These are phyloP conservation scores for Puccinia triticina DNA, from an alignment of 1,284 basidiomycete species.

Conservation along the genomic window DNA sequence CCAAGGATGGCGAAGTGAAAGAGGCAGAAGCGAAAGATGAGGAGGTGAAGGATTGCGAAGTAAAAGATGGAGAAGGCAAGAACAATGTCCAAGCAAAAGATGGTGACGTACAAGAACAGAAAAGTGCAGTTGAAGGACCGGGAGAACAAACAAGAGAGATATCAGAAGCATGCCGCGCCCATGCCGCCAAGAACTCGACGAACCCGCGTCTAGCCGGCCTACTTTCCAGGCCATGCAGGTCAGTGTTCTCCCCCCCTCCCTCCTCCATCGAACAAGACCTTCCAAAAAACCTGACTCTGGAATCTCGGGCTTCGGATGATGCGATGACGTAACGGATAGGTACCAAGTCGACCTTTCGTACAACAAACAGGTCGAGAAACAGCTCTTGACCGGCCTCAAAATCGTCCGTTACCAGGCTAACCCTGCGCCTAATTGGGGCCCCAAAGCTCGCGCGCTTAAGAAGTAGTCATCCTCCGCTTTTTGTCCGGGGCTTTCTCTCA, in stretches of 20 bases:
- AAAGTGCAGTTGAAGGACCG: neutral
- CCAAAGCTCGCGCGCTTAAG: constrained; percentile 61
- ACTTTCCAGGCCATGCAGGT: constrained; percentile 54
- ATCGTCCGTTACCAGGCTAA: constrained; percentile 89
- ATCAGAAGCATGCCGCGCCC: neutral
- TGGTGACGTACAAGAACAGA: too few relatives aligned
- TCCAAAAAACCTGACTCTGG: too few relatives aligned
- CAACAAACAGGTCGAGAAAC: constrained; percentile 70
- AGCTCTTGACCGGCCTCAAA: constrained; percentile 69
- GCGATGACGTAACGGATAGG: constrained; percentile 22
- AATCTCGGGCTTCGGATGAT: too few relatives aligned
- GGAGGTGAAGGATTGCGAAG: neutral
- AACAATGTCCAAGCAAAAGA: too few relatives aligned
- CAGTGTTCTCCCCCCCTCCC: constrained; percentile 51
- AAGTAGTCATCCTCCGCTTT: constrained; percentile 18
- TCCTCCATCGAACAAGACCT: too few relatives aligned
- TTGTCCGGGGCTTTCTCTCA: too few relatives aligned
- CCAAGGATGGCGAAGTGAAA: neutral
- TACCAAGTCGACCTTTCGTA: constrained; percentile 63
- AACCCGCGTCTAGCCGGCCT: constrained; percentile 33
- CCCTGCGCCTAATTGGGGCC: constrained; percentile 89
- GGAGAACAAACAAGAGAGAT: neutral
- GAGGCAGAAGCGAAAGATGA: neutral
- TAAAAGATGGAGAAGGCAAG: too few relatives aligned
- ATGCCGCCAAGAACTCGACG: neutral